phyloP scores from a whole-genome alignment of 2,329 filamentous ascomycete species.

The Whalleya microplaca region DNA sequence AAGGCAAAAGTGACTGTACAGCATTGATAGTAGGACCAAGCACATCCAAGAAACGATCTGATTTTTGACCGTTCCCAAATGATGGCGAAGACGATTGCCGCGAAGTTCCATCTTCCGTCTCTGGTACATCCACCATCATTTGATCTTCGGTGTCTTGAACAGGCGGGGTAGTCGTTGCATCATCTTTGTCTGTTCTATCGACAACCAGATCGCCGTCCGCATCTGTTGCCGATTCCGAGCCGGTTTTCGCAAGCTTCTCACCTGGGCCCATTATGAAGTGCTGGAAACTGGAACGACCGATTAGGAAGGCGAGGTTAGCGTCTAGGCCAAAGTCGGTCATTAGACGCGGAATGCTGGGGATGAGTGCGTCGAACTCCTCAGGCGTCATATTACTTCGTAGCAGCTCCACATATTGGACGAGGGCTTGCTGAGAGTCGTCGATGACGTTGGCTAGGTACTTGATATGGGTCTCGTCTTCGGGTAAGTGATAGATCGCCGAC shows the following conservation, averaged over 20 bases:
- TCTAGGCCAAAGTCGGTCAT: slow-evolving; percentile 81
- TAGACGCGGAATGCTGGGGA: slow-evolving; percentile 75
- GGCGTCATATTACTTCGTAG: slow-evolving; percentile 77
- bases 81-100: slow-evolving; percentile 28
- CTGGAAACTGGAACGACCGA: slow-evolving; percentile 75
- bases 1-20: slow-evolving; percentile 64
- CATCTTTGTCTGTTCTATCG: slow-evolving; percentile 42
- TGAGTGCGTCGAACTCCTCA: slow-evolving; percentile 75
- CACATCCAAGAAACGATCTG: slow-evolving; percentile 65
- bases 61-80: slow-evolving; percentile 40
- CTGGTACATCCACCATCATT: slow-evolving; percentile 37
- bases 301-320: slow-evolving; percentile 80
- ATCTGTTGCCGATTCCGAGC: slow-evolving; percentile 42
- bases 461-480: slow-evolving; percentile 76
- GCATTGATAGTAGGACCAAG: slow-evolving; percentile 75
- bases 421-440: slow-evolving; percentile 85
- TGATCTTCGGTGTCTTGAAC: slow-evolving; percentile 33
- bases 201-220: slow-evolving; percentile 63
- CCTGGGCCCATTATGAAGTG: slow-evolving; percentile 58
- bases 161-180: slow-evolving; percentile 22
- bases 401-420: slow-evolving; percentile 88
- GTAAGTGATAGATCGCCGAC: slow-evolving; percentile 77
- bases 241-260: slow-evolving; percentile 33
- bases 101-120: slow-evolving; percentile 26
- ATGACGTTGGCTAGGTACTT: slow-evolving; percentile 88